A percentile compares a stretch with the other conserved stretches of the same genome.
Evolutionary conservation across 2,329 filamentous ascomycete genomes (phyloP).

Genomic region (Tolypocladium amazonense): DNA sequence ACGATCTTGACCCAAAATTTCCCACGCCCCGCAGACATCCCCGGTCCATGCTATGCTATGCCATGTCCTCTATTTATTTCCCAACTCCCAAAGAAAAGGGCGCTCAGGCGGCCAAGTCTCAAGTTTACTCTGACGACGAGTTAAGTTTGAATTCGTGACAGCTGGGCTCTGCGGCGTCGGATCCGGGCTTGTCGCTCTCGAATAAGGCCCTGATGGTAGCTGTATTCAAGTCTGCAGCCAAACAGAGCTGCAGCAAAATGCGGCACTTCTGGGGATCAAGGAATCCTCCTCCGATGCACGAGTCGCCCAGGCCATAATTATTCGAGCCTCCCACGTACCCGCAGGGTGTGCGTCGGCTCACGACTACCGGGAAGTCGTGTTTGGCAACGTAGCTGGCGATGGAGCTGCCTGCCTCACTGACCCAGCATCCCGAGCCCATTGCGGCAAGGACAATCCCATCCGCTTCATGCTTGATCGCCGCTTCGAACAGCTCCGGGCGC

Average conservation of each 20-base stretch:
- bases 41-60: not conserved
- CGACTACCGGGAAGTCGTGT: conserved; percentile 34
- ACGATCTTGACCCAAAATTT: not conserved
- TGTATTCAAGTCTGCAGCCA: conserved; percentile 15
- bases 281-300: conserved; percentile 31
- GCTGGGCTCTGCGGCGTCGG: not conserved
- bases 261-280: conserved; percentile 46
- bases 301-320: conserved; percentile 14
- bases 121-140: not conserved
- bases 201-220: conserved; percentile 17
- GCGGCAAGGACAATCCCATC: conserved; percentile 45
- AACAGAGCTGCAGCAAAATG: conserved; percentile 36
- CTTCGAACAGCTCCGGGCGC: conserved; percentile 32
- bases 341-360: conserved; percentile 38
- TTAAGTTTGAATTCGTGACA: not conserved
- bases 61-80: not conserved
- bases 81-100: not conserved
- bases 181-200: conserved; percentile 6
- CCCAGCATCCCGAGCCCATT: conserved; percentile 42
- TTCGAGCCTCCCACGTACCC: conserved; percentile 36
- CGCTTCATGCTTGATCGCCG: conserved; percentile 37
- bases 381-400: conserved; percentile 32
- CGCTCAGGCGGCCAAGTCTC: not conserved
- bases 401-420: conserved; percentile 23
- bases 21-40: not conserved